A percentile compares a stretch with the other conserved stretches of the same genome.
phyloP scores from a whole-genome alignment of 345 rosid genomes.

The Jatropha curcas region DNA sequence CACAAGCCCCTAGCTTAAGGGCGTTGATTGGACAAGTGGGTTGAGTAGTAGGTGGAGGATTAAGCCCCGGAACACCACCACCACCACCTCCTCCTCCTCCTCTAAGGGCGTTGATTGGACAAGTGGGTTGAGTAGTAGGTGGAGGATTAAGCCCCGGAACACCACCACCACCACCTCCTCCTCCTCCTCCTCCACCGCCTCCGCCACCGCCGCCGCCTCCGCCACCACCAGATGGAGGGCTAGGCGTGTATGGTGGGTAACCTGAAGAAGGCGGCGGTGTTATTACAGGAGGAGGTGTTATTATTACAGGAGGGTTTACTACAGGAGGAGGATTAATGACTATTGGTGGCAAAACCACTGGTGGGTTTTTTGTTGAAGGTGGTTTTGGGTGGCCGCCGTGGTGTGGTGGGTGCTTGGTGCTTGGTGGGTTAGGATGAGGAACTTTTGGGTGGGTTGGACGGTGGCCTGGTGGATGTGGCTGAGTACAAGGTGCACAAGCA shows the following conservation, averaged over 20 bases:
- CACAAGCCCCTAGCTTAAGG: slow-evolving; percentile 47
- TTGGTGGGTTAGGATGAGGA: slow-evolving; percentile 43
- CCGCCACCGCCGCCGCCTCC: slow-evolving; percentile 21
- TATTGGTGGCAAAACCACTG: slow-evolving; percentile 14
- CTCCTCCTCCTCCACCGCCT: slow-evolving; percentile 25
- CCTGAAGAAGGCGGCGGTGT: slow-evolving; percentile 52
- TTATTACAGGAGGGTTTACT: slow-evolving; percentile 37
- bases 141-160: slow-evolving; percentile 25
- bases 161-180: slow-evolving; percentile 35
- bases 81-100: slow-evolving; percentile 52
- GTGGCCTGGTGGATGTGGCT: slow-evolving; percentile 41
- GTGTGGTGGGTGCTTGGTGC: slow-evolving; percentile 49
- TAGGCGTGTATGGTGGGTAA: slow-evolving; percentile 45
- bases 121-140: slow-evolving; percentile 22
- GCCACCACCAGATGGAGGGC: slow-evolving; percentile 30
- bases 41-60: slow-evolving; percentile 16
- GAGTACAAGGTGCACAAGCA: slow-evolving; percentile 58
- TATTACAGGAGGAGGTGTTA: slow-evolving; percentile 37
- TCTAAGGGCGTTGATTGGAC: slow-evolving; percentile 47
- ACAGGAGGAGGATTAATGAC: slow-evolving; percentile 18
- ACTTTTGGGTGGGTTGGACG: slow-evolving; percentile 30
- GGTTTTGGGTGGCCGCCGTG: slow-evolving; percentile 52
- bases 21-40: slow-evolving; percentile 44
- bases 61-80: slow-evolving; percentile 31
- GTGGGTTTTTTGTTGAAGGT: slow-evolving; percentile 9